Base-by-base conservation (phyloP, 768 basidiomycete genomes). In the Kwoniella botswanensis region DNA sequence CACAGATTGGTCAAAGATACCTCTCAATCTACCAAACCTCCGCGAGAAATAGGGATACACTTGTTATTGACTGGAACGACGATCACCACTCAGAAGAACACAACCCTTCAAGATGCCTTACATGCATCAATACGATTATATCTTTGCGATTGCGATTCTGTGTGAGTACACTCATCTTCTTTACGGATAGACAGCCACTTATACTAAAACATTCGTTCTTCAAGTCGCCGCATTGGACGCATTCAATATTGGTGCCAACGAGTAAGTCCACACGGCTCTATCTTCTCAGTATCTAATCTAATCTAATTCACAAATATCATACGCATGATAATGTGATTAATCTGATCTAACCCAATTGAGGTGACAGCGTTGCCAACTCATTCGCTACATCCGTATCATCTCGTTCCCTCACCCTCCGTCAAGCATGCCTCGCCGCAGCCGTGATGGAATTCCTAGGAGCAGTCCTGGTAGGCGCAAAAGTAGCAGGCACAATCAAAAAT, bases 321-420 rank as follows among this genome's bases (percentile, higher is more conserved):
- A n/a, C n/a, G n/a, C n/a, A n/a, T n/a, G n/a, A n/a, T n/a, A n/a
- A n/a, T n/a, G n/a, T n/a, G n/a, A n/a, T n/a, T n/a, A n/a, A n/a
- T n/a, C n/a, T n/a, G n/a, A n/a, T n/a, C n/a, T n/a, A n/a, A n/a
- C n/a, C n/a, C n/a, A n/a, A n/a, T n/a, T n/a, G n/a, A n/a, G n/a
- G n/a, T n/a, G n/a, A n/a, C n/a, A n/a, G 80, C 66, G 79, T 83
- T 46, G 78, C 80, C 69, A 83, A 84, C 81, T 74, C 83, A 4
- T 85, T 82, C 71, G 84, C 85, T 0, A 85, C 84, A 6, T 83
- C 82, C 9, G 82, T 85, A n/a, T 76, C 84, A 0, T 85, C 84
- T 18, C 81, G 81, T 64, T 84, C 84, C 22, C 69, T 86, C 60
- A 84, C 84, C 4, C 72, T 85, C 67, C 67, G 76, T 43, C 86